phyloP scores from a whole-genome alignment of 768 basidiomycete species.

The Lactifluus pinguis region DNA sequence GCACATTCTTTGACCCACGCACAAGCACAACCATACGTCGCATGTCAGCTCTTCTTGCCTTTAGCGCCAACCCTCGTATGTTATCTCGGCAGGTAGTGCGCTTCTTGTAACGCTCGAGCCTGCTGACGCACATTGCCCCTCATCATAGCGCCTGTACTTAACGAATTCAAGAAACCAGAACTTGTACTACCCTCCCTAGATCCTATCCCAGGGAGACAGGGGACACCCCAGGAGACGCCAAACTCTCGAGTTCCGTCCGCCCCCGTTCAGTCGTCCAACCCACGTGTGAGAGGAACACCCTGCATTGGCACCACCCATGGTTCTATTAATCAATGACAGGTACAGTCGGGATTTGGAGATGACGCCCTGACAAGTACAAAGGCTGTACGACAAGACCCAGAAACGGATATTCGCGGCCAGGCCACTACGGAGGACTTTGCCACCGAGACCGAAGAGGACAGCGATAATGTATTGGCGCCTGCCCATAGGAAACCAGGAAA shows the following conservation, averaged over 20 bases:
- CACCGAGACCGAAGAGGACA: neutral
- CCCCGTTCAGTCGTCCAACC: neutral
- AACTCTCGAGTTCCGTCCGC: neutral
- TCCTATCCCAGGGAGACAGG: neutral
- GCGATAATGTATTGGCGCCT: neutral
- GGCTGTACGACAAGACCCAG: neutral
- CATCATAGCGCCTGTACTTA: conserved; percentile 41
- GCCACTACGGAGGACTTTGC: neutral
- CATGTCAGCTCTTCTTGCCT: conserved; percentile 65
- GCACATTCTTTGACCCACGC: conserved; percentile 60
- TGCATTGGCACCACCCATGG: neutral
- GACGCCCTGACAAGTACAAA: neutral
- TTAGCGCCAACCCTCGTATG: conserved; percentile 56
- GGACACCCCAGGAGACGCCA: neutral
- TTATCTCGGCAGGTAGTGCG: conserved; percentile 4
- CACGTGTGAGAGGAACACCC: neutral
- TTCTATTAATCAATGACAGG: neutral
- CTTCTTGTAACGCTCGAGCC: too few species aligned
- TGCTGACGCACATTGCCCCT: neutral
- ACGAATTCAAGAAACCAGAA: conserved; percentile 37
- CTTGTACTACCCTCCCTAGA: conserved; percentile 26
- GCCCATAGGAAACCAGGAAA: neutral
- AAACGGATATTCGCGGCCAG: neutral
- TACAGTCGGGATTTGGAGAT: neutral
- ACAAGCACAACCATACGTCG: conserved; percentile 58